Evolutionary conservation across 2,329 filamentous ascomycete species (phyloP), one percentile per base, ranked within the genome.

Genomic region (Pyrenophora graminea): DNA sequence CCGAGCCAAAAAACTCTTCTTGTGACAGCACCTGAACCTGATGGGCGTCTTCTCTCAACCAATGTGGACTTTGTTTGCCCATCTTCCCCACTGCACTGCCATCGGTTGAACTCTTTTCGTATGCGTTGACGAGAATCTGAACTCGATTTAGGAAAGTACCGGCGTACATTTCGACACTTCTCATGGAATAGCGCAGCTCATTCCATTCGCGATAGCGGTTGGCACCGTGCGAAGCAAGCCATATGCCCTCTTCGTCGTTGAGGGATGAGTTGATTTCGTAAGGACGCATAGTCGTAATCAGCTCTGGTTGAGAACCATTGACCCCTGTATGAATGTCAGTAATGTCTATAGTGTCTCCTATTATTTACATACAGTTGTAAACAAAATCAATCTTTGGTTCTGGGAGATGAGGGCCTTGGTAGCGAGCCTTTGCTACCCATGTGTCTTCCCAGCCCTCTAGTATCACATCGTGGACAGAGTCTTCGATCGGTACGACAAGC

Each of bases 171-270:
- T 77, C 71, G 17, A 78, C 64, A 37, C 74, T 77, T 23, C 75
- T 69, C 59, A 78, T 68, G 2, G 76, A 78, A 50, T 76, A 77
- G 25, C 73, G 68, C n/a, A 78, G 55, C 58, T 78, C 76, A 39
- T 77, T 69, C 75, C 76, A 78, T 52, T 78, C 76, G 1, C 76
- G 73, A 53, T 78, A 78, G 15, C 75, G 59, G 55, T 78, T 78
- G 37, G 75, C 67, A 41, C 74, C 68, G 49, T 78, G 76, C 6
- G 71, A 71, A 17, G 67, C 62, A 17, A 77, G 64, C 75, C 75
- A 77, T 42, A 70, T 63, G n/a, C 74, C 74, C 13, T 73, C 68
- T 1, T 59, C 42, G 46, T 77, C 74, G 51, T 77, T 77, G 7
- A 78, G 66, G 3, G 70, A 68, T 1, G 74, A 77, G 42, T 74